phyloP scores from a whole-genome alignment of 2,329 filamentous ascomycete species.

The Stachybotrys echinatus region DNA sequence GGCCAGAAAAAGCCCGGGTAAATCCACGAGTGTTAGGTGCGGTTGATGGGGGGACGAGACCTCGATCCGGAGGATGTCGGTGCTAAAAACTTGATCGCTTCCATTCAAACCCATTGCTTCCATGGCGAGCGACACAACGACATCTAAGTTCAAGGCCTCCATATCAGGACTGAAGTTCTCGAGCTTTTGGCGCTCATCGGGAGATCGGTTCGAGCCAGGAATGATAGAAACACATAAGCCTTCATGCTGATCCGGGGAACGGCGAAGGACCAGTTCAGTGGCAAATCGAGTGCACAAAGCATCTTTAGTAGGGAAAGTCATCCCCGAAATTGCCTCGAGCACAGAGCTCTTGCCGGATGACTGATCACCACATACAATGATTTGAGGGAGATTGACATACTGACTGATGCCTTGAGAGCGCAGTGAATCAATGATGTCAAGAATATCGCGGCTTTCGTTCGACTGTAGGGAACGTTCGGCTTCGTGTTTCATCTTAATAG shows the following conservation, averaged over 20 bases:
- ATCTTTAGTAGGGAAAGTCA: constrained; percentile 44
- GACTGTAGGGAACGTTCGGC: too few species aligned
- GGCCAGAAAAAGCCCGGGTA: constrained; percentile 37
- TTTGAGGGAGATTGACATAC: constrained; percentile 34
- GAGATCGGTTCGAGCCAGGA: constrained; percentile 4
- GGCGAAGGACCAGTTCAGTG: constrained; percentile 47
- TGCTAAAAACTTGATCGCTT: background rate
- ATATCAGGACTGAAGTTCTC: background rate
- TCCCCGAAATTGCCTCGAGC: constrained; percentile 49
- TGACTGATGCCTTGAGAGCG: constrained; percentile 27
- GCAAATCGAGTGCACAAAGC: constrained; percentile 51
- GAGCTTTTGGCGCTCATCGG: constrained; percentile 4
- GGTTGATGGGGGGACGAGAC: constrained; percentile 12
- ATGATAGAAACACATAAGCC: constrained; percentile 15
- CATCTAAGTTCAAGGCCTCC: background rate
- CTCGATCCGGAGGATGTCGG: constrained; percentile 19
- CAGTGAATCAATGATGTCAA: constrained; percentile 30
- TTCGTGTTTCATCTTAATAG: too few species aligned
- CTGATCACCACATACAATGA: constrained; percentile 53
- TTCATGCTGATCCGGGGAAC: constrained; percentile 8
- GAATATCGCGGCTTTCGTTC: constrained; percentile 13
- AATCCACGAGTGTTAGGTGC: constrained; percentile 41
- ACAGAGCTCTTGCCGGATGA: constrained; percentile 53
- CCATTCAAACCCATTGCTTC: constrained; percentile 4
- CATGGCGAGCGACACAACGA: background rate